Percentiles rank a stretch among this genome's conserved stretches.
phyloP scores from a whole-genome alignment of 352 stramenopile species.

The Phytopythium helicoides region DNA sequence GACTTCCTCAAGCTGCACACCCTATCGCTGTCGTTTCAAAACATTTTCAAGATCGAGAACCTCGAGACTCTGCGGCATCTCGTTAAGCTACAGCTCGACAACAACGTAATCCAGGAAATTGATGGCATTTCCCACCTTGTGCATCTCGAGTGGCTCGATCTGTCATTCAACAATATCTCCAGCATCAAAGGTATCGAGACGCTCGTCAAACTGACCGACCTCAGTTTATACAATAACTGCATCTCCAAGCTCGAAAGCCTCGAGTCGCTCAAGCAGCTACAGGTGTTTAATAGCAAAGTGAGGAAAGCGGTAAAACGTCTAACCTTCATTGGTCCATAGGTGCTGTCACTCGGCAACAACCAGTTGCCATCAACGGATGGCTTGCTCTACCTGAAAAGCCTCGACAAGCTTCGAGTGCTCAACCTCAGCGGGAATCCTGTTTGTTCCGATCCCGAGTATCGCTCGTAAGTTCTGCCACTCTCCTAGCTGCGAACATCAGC shows the following conservation, averaged over 20 bases:
- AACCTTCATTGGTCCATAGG: slow-evolving; percentile 19
- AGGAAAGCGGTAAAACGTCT: not conserved
- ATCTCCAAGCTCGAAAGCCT: slow-evolving; percentile 92
- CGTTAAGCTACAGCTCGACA: slow-evolving; percentile 92
- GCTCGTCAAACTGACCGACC: slow-evolving; percentile 87
- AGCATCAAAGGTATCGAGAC: slow-evolving; percentile 90
- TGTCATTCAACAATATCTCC: slow-evolving; percentile 95
- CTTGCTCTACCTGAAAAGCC: slow-evolving; percentile 72
- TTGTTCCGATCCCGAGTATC: slow-evolving; percentile 90
- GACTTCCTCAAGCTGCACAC: slow-evolving; percentile 75
- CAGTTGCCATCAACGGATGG: slow-evolving; percentile 72
- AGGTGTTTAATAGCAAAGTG: slow-evolving; percentile 20
- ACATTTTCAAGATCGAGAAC: slow-evolving; percentile 94
- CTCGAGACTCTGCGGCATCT: slow-evolving; percentile 88
- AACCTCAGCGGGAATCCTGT: slow-evolving; percentile 93
- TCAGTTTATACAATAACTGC: slow-evolving; percentile 93
- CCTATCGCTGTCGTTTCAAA: slow-evolving; percentile 91
- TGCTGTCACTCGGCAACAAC: slow-evolving; percentile 93
- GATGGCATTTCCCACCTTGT: slow-evolving; percentile 82
- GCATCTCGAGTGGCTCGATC: slow-evolving; percentile 91
- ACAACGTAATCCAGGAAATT: slow-evolving; percentile 94
- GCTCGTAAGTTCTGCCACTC: slow-evolving; percentile 35
- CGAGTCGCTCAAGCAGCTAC: slow-evolving; percentile 83
- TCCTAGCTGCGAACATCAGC: slow-evolving; percentile 14
- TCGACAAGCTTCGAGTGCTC: slow-evolving; percentile 88